Evolutionary conservation across 305 asterid species (phyloP).

Genomic region (Fraxinus greggii): DNA sequence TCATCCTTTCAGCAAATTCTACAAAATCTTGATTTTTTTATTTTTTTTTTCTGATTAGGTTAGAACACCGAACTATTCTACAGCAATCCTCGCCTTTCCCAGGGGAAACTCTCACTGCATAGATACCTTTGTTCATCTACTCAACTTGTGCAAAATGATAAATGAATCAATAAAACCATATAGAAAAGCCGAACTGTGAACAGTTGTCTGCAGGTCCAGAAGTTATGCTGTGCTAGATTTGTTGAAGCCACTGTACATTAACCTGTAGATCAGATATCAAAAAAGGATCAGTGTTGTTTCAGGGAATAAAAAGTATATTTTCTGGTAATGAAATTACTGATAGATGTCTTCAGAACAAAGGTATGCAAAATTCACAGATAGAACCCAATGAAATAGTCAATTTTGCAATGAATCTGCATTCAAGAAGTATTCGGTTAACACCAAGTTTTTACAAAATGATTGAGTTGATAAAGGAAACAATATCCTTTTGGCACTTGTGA

Average conservation of each 20-base stretch:
- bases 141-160: slow-evolving; percentile 8
- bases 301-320: not conserved
- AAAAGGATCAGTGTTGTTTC: slow-evolving; percentile 16
- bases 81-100: slow-evolving; percentile 14
- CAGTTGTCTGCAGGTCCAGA: slow-evolving; percentile 24
- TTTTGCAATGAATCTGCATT: not conserved
- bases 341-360: slow-evolving; percentile 7
- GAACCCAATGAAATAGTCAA: not conserved
- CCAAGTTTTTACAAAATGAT: slow-evolving; percentile 4
- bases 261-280: slow-evolving; percentile 29
- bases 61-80: not conserved
- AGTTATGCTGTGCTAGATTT: slow-evolving; percentile 19
- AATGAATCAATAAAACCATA: not conserved
- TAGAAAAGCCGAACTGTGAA: slow-evolving; percentile 6
- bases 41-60: no score
- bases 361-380: not conserved
- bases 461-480: not conserved
- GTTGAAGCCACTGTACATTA: slow-evolving; percentile 8
- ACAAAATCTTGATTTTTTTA: not conserved
- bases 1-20: not conserved
- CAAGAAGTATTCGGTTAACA: not conserved
- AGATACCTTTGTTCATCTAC: slow-evolving; percentile 15
- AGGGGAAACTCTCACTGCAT: slow-evolving; percentile 10
- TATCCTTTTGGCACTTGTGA: not conserved
- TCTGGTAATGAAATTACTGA: not conserved